Conservation (phyloP, 2,329 filamentous ascomycete genomes). For the Leptographium radiaticola region DNA sequence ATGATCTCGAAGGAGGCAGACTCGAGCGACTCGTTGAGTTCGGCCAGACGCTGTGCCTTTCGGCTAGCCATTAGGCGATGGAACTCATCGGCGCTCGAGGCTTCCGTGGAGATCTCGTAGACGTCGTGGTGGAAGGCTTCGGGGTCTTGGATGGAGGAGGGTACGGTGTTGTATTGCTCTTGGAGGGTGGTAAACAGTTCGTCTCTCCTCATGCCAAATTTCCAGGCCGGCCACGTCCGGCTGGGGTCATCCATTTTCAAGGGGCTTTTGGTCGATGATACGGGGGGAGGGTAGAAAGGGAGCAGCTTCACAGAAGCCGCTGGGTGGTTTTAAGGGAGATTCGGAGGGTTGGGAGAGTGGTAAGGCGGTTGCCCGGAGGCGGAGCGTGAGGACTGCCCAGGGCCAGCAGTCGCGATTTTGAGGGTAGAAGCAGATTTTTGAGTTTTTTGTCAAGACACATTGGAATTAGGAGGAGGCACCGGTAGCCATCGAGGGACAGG, state of each 20-base stretch:
- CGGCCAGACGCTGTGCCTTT: constrained; percentile 38
- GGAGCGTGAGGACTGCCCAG: too few species aligned
- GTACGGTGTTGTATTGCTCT: constrained; percentile 46
- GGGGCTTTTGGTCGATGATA: background rate
- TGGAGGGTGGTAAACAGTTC: constrained; percentile 45
- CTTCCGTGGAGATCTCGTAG: constrained; percentile 40
- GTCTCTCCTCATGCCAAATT: constrained; percentile 47
- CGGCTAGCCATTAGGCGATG: constrained; percentile 39
- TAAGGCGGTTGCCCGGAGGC: too few species aligned
- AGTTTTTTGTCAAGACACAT: too few species aligned
- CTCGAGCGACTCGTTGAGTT: constrained; percentile 42
- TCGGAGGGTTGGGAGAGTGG: background rate
- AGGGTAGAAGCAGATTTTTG: too few species aligned
- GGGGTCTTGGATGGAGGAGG: constrained; percentile 42
- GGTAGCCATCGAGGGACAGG: too few species aligned
- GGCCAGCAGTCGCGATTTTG: too few species aligned
- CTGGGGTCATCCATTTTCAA: constrained; percentile 38
- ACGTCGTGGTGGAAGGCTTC: constrained; percentile 50
- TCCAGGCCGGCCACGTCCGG: constrained; percentile 46
- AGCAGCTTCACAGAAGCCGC: too few species aligned
- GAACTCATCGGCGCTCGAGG: constrained; percentile 38
- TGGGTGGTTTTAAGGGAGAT: background rate
- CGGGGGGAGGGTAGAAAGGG: background rate
- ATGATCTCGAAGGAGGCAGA: constrained; percentile 48
- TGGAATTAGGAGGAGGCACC: too few species aligned